A percentile compares a stretch with the other conserved stretches of the same genome.
Conservation (phyloP, 306 rosid genomes). For the Quercus aquifolioides region DNA sequence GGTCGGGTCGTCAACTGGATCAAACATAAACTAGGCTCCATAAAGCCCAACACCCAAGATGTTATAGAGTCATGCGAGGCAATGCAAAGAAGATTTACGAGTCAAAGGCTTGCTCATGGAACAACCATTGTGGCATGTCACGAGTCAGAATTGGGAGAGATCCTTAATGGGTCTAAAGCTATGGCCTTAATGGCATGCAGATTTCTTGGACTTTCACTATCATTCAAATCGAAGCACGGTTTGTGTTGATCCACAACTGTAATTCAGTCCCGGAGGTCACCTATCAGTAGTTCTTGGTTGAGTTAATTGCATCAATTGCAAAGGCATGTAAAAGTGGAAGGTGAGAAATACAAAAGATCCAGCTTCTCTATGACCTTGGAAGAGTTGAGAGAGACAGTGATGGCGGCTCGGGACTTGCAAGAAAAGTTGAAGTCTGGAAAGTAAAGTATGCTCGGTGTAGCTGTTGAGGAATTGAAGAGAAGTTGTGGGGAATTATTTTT, state of each 20-base stretch:
- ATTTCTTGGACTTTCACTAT: conserved; percentile 32
- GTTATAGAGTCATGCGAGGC: conserved; percentile 26
- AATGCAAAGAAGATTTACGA: conserved; percentile 20
- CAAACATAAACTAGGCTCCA: too few species aligned
- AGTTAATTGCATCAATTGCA: conserved; percentile 22
- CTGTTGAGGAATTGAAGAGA: conserved; percentile 32
- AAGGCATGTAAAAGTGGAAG: conserved; percentile 10
- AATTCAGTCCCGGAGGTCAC: background rate
- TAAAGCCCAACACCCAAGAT: too few species aligned
- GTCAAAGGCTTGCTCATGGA: conserved; percentile 15
- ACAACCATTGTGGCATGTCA: background rate
- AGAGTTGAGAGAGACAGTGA: conserved; percentile 31
- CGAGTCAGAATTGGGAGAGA: conserved; percentile 30
- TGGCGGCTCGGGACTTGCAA: conserved; percentile 34
- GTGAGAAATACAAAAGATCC: conserved; percentile 8
- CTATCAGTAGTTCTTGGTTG: conserved; percentile 32
- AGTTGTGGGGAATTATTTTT: conserved; percentile 24
- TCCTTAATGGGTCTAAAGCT: conserved; percentile 39
- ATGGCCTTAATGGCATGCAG: conserved; percentile 38
- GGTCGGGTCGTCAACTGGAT: too few species aligned
- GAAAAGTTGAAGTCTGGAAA: conserved; percentile 22
- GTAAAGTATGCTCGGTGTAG: conserved; percentile 18
- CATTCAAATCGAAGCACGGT: conserved; percentile 31
- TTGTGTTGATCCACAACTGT: background rate
- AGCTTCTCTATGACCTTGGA: conserved; percentile 12